Evolutionary conservation across 2,329 filamentous ascomycete genomes (phyloP), one percentile per base, ranked within the genome.

Genomic region (Aspergillus hortae): DNA sequence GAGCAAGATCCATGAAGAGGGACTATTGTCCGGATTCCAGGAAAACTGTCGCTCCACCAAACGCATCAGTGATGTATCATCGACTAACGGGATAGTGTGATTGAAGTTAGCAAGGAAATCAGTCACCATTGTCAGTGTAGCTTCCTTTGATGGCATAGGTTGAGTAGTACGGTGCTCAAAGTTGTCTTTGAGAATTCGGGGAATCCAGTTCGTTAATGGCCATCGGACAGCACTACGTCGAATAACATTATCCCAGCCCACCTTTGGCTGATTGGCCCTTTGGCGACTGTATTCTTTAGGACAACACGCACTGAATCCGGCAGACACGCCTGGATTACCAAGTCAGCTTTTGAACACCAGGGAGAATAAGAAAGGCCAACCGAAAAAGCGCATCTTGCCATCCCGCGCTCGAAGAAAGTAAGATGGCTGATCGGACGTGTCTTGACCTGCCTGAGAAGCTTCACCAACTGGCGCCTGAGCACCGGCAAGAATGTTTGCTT

Each of bases 301-400:
- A 46, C 48, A 6, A 17, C 15, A 12, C 6, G 30, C 12, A 19
- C 36, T 49, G 33, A 60, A 60, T 10, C 52, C 55, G n/a, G 55
- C 58, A 25, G 58, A 61, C n/a, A 56, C 55, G 9, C 58, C 55
- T 56, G 33, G 14, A 4, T 36, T 46, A 12, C 4, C 19, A 43
- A 45, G 44, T 41, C 9, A 56, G 38, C 25, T 15, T 42, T 25
- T 15, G 19, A 42, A 25, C 23, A 33, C 9, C 10, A 32, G 27
- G 15, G 2, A 3, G 23, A 4, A 23, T 12, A 15, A 30, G 21
- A 35, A 4, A 35, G 32, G 48, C 50, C 23, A 15, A 62, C 57
- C 60, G 44, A 54, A 61, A 43, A 56, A 61, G 12, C 60, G 57
- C 52, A 58, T 60, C 32, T 41, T 55, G 21, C 55, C 53, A 41